Percentiles rank a stretch among this genome's conserved stretches.
phyloP scores from a whole-genome alignment of 2,329 filamentous ascomycete genomes.

The Aspergillus amoenus region DNA sequence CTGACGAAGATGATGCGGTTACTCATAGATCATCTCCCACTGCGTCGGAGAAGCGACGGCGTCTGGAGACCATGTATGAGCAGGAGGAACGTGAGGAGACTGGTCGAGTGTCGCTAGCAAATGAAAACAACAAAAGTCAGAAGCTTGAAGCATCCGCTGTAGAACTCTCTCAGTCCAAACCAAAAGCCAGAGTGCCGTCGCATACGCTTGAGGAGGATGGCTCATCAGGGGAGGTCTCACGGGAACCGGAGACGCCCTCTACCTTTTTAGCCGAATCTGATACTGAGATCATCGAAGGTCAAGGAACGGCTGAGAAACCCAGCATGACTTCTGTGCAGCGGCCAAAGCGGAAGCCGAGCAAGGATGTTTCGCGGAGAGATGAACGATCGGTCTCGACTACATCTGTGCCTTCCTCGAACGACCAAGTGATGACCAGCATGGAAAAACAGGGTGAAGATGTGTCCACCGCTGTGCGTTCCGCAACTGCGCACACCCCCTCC shows the following conservation, averaged over 20 bases:
- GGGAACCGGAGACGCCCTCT: slow-evolving; percentile 24
- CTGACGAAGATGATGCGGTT: slow-evolving; percentile 9
- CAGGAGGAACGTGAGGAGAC: slow-evolving; percentile 30
- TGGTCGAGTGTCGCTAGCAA: slow-evolving; percentile 21
- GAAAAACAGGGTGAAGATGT: slow-evolving; percentile 28
- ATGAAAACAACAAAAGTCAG: neutral
- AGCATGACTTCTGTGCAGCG: slow-evolving; percentile 28
- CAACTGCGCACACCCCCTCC: slow-evolving; percentile 6
- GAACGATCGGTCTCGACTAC: slow-evolving; percentile 21
- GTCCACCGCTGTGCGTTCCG: slow-evolving; percentile 16
- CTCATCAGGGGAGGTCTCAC: slow-evolving; percentile 7
- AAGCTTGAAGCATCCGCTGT: neutral
- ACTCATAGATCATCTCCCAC: slow-evolving; percentile 24
- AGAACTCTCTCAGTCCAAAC: neutral
- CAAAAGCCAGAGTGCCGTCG: neutral
- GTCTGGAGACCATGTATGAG: slow-evolving; percentile 41
- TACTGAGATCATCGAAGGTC: slow-evolving; percentile 33
- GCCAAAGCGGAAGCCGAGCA: slow-evolving; percentile 31
- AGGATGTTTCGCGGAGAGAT: slow-evolving; percentile 21
- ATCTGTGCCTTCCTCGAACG: slow-evolving; percentile 23
- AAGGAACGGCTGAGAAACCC: slow-evolving; percentile 31
- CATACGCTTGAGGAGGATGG: neutral
- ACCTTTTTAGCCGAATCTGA: slow-evolving; percentile 24
- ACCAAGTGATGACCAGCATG: slow-evolving; percentile 16
- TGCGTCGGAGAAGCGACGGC: slow-evolving; percentile 27